Evolutionary conservation across 371 early-diverging fungal genomes (phyloP).

Genomic region (Nosema muscidifuracis): DNA sequence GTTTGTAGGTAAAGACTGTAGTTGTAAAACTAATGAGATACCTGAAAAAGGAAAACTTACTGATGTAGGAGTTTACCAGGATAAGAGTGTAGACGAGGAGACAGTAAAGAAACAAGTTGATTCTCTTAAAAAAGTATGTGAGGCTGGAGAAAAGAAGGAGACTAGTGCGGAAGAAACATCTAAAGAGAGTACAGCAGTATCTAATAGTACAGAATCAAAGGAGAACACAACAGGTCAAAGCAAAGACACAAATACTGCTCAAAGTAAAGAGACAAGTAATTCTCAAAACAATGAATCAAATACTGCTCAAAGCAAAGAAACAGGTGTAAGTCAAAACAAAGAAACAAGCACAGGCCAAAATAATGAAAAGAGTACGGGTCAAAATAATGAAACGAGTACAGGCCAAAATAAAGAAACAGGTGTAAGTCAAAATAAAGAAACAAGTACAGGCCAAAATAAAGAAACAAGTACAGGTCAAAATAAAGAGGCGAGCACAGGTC

Average conservation of each 20-base stretch:
- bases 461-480: no score
- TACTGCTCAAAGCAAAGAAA: no score
- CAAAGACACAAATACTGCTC: conserved; percentile 28
- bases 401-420: no score
- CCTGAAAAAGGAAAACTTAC: conserved; percentile 54
- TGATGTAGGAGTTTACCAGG: conserved; percentile 53
- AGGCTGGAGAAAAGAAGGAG: conserved; percentile 6
- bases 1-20: conserved; percentile 62
- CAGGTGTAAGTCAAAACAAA: no score
- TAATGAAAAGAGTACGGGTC: no score
- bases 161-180: not conserved
- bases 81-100: conserved; percentile 33
- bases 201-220: not conserved
- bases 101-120: conserved; percentile 37
- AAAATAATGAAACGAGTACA: no score
- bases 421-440: no score
- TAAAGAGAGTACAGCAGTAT: not conserved
- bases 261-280: conserved; percentile 2
- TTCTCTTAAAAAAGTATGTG: conserved; percentile 44
- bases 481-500: not conserved
- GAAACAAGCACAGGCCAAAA: no score
- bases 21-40: conserved; percentile 55
- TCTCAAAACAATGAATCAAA: no score
- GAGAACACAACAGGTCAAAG: not conserved
- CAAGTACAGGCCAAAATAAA: no score